These are phyloP conservation scores for Hortiboletus campestris DNA, from an alignment of 768 basidiomycete genomes.

Conservation along the genomic window DNA sequence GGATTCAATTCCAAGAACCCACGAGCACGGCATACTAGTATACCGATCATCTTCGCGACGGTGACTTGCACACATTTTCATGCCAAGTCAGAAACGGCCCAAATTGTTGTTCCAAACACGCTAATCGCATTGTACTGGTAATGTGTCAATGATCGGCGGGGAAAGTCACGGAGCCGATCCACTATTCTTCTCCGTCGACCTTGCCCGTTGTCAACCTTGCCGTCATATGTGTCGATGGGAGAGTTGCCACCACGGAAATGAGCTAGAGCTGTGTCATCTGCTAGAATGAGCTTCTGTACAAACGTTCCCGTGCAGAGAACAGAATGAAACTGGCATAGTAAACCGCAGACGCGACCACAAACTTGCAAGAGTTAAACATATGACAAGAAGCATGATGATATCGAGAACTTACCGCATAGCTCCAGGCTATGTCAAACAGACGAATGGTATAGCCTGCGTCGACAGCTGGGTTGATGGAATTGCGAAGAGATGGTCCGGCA, in stretches of 20 bases:
- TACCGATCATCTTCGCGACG: conserved; percentile 14
- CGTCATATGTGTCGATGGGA: not conserved
- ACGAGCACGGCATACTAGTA: not conserved
- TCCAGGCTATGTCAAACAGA: conserved; percentile 72
- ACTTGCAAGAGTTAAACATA: conserved; percentile 9
- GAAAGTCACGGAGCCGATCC: conserved; percentile 4
- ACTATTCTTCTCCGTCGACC: not conserved
- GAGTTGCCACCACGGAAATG: not conserved
- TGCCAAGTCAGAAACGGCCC: not conserved
- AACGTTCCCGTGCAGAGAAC: conserved; percentile 29
- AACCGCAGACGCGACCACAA: conserved; percentile 22
- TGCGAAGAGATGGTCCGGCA: too few relatives aligned
- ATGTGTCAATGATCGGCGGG: conserved; percentile 10
- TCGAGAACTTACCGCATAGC: conserved; percentile 59
- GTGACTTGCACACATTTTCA: conserved; percentile 5
- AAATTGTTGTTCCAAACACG: not conserved
- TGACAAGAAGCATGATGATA: not conserved
- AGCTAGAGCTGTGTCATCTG: conserved; percentile 10
- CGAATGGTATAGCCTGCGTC: conserved; percentile 54
- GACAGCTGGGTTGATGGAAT: conserved; percentile 66
- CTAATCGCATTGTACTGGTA: not conserved
- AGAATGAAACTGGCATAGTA: conserved; percentile 27
- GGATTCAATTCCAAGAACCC: not conserved
- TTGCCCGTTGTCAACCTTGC: not conserved
- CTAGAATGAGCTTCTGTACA: conserved; percentile 25